Conservation (phyloP, 2,329 filamentous ascomycete species). For the Sarocladium kiliense region DNA sequence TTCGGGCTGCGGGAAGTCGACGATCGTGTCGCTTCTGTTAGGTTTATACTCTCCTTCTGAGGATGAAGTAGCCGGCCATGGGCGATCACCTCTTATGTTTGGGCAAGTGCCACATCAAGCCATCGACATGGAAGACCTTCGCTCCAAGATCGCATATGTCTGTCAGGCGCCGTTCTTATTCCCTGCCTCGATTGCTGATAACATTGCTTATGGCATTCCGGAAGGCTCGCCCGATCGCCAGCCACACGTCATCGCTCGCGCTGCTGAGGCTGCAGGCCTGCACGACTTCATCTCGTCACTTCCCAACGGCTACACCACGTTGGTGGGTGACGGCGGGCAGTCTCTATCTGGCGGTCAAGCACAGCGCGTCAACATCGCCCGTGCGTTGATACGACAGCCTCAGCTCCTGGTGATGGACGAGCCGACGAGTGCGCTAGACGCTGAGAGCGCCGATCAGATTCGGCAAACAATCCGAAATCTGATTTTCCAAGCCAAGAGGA, state of each 20-base stretch:
- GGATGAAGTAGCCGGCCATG: not conserved
- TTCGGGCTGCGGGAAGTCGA: conserved; percentile 90
- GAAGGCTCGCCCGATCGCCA: conserved; percentile 46
- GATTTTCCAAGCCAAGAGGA: conserved; percentile 14
- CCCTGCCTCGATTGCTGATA: conserved; percentile 68
- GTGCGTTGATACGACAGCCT: conserved; percentile 68
- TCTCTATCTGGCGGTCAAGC: conserved; percentile 75
- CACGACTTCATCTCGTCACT: conserved; percentile 73
- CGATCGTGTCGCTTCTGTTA: conserved; percentile 69
- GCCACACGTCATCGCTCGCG: conserved; percentile 37
- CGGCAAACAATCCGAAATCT: conserved; percentile 56
- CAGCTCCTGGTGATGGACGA: conserved; percentile 78
- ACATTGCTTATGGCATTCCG: conserved; percentile 75
- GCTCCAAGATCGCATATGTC: conserved; percentile 61
- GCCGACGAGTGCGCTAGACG: conserved; percentile 76
- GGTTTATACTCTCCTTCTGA: conserved; percentile 54
- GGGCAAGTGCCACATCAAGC: conserved; percentile 49
- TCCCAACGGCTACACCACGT: conserved; percentile 53
- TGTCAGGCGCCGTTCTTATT: conserved; percentile 72
- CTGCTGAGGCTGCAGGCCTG: conserved; percentile 58
- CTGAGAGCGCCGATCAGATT: conserved; percentile 59
- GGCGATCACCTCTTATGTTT: conserved; percentile 46
- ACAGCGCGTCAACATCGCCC: conserved; percentile 75
- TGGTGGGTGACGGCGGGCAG: conserved; percentile 72
- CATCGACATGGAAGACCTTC: conserved; percentile 56